Base-by-base conservation (phyloP, 192 early-diverging fungal species). In the Coemansia sp. region DNA sequence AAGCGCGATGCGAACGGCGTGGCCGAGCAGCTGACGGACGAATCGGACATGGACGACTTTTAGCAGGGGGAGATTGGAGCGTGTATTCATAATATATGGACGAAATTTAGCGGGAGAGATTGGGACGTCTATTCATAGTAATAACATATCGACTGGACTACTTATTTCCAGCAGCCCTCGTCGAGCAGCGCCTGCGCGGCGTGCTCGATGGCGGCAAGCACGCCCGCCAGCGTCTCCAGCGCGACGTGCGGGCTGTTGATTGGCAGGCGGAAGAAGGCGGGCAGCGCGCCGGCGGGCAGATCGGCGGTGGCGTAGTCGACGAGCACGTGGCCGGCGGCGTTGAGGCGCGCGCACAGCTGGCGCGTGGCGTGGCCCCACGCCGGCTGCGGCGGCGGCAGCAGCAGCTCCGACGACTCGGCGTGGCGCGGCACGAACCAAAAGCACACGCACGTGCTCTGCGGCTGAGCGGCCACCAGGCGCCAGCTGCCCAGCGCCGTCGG, bases 221-320 rank as follows among this genome's bases (percentile, higher is more conserved):
- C 40, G 20, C 43, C 61, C 4, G 61, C 62, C 35, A 92, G 70
- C 19, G 88, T 84, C 11, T 75, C 70, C 19, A 83, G 71, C n/a
- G 85, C 79, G 29, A 81, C 60, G 32, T 47, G 43, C 10, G 91
- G 91, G 20, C 84, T 84, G 79, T 93, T 92, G 24, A 92, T 62
- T 5, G 90, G 87, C 8, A 93, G 73, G 37, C 93, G 84, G 71
- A 93, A 90, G 64, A 94, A 94, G 10, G 87, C 84, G 0, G 87
- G 65, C 35, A 84, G 64, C 6, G 27, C 5, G 11, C 24, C 10
- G 20, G 22, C n/a, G 12, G 19, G 37, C 37, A 60, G 11, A 2
- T 76, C 73, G 20, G 71, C 60, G 4, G 70, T 41, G 9, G 92
- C 88, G 68, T 91, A 93, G 70, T 94, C 93, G 7, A 94, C 68